phyloP scores from a whole-genome alignment of 768 basidiomycete genomes.

The Saitozyma sp. region DNA sequence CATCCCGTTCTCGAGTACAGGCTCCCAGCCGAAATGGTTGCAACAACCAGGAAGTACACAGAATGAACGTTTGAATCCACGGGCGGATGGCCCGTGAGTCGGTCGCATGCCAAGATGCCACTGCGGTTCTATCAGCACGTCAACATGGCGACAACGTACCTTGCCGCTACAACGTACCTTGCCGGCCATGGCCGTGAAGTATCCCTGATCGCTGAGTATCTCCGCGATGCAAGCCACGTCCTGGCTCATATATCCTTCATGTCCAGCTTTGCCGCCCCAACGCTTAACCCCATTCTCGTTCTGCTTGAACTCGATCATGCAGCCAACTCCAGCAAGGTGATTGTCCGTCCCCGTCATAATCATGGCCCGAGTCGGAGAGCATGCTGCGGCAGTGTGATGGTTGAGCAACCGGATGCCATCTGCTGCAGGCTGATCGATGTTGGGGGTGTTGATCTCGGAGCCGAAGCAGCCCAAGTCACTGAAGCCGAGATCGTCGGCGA shows the following conservation, averaged over 20 bases:
- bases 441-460: constrained; percentile 37
- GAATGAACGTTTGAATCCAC: constrained; percentile 28
- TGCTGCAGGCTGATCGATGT: constrained; percentile 25
- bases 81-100: constrained; percentile 14
- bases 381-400: constrained; percentile 35
- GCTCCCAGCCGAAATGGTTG: constrained; percentile 12
- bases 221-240: constrained; percentile 32
- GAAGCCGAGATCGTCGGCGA: constrained; percentile 28
- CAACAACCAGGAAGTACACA: constrained; percentile 20
- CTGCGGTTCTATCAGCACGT: background rate
- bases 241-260: constrained; percentile 40
- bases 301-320: constrained; percentile 36
- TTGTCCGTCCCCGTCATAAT: constrained; percentile 20
- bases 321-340: constrained; percentile 15
- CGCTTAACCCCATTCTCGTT: constrained; percentile 29
- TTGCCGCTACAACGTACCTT: constrained; percentile 8
- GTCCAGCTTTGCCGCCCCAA: constrained; percentile 27
- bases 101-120: constrained; percentile 38
- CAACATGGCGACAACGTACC: background rate
- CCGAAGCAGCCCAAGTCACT: constrained; percentile 22
- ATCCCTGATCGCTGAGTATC: constrained; percentile 19
- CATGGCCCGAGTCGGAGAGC: constrained; percentile 8
- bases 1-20: background rate
- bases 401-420: constrained; percentile 22
- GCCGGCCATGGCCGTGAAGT: constrained; percentile 24